Evolutionary conservation across 2,329 filamentous ascomycete genomes (phyloP), one percentile per base, ranked within the genome.

Genomic region (Diaporthe capsici): DNA sequence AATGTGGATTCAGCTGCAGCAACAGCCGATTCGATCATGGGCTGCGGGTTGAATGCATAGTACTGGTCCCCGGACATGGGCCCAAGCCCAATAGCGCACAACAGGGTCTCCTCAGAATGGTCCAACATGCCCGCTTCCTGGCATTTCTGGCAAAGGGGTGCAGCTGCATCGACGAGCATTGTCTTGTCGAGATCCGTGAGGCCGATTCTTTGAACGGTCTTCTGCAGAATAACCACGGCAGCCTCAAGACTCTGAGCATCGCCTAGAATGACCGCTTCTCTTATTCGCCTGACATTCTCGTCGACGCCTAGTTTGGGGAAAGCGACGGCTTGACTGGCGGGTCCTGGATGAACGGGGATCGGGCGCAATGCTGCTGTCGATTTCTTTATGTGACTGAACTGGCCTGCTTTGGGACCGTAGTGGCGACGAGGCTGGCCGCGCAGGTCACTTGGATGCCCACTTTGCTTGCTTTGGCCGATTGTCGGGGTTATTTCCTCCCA

Each of bases 21-120:
- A 39, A 83, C 76, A 31, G 82, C 75, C 9, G 76, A 79, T 5
- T 83, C 77, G 49, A 87, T 82, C 13, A 87, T 78, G 2, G 77
- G 25, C 2, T 84, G 57, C 10, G 86, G 85, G 0, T 82, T 68
- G 76, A 84, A 82, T n/a, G 79, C 81, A 68, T 83, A 82, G 61
- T 84, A 87, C 20, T 79, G 76, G 10, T 71, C 78, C 76, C 85
- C 84, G 22, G 81, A 77, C 1, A 87, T 70, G 7, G 80, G 76
- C 0, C 81, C 81, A 17, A 78, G 74, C 3, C 63, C 60, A 6
- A 84, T 53, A 8, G 83, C 79, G 6, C 76, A 65, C 34, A 51
- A 72, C 7, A 87, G 78, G 5, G 86, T 78, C 4, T 76, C 76
- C 39, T 79, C 77, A 1, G 85, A 85, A 12, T 83, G 81, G 1